phyloP scores from a whole-genome alignment of 1,139 yeast species.

The Yamadazyma oceani region DNA sequence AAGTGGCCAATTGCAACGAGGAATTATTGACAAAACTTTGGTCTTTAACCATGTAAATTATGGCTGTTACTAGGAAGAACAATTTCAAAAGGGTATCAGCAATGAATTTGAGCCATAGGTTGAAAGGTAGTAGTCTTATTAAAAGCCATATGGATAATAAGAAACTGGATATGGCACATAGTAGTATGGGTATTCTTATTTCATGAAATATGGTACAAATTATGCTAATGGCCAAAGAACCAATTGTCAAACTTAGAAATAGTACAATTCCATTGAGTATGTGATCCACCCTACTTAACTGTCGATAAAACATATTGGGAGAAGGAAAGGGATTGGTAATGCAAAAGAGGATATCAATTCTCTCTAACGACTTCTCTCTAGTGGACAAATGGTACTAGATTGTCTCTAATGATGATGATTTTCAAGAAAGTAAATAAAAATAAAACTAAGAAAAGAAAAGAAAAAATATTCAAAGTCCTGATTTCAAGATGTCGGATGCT shows the following conservation, averaged over 20 bases:
- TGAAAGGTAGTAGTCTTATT: slow-evolving; percentile 10
- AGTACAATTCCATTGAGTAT: slow-evolving; percentile 5
- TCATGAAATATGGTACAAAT: not conserved
- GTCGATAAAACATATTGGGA: slow-evolving; percentile 6
- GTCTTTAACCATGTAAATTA: slow-evolving; percentile 3
- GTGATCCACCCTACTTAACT: slow-evolving; percentile 6
- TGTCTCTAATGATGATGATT: too few species aligned
- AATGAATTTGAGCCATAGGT: slow-evolving; percentile 3
- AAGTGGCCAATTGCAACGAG: not conserved
- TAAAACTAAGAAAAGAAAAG: not conserved
- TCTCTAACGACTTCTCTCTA: too few species aligned
- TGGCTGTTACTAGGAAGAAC: slow-evolving; percentile 6
- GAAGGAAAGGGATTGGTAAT: too few species aligned
- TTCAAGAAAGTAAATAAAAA: not conserved
- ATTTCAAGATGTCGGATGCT: too few species aligned
- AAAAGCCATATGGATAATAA: slow-evolving; percentile 12
- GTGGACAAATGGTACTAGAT: too few species aligned
- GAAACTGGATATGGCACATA: slow-evolving; percentile 10
- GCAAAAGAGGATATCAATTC: too few species aligned
- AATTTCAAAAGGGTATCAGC: slow-evolving; percentile 6
- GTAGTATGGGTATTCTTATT: slow-evolving; percentile 1
- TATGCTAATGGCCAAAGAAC: slow-evolving; percentile 7
- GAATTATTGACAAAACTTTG: not conserved
- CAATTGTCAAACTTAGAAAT: slow-evolving; percentile 9
- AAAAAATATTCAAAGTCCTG: not conserved